Percentiles rank a stretch among this genome's conserved stretches.
Evolutionary conservation across 805 yeast genomes (phyloP).

Genomic region (Ogataea methylovora): DNA sequence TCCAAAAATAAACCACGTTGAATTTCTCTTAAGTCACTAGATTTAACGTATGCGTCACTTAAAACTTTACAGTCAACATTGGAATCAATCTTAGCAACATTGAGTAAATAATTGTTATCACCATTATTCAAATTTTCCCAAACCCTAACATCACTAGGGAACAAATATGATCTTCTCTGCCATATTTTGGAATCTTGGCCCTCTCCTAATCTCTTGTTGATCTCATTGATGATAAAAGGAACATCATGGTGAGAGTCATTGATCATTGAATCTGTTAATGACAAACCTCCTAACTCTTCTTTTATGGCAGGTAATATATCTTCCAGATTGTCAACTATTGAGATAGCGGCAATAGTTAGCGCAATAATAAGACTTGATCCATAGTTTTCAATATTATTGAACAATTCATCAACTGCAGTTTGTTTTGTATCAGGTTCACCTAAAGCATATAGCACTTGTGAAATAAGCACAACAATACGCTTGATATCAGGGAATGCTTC

Average conservation of each 20-base stretch:
- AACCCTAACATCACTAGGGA: conserved; percentile 60
- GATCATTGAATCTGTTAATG: conserved; percentile 34
- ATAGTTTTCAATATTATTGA: conserved; percentile 49
- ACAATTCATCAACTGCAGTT: conserved; percentile 80
- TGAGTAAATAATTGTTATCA: no score
- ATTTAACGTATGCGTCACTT: conserved; percentile 41
- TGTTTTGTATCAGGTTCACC: conserved; percentile 71
- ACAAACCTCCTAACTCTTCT: conserved; percentile 53
- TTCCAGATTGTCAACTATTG: conserved; percentile 52
- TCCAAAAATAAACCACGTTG: conserved; percentile 64
- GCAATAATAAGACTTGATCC: conserved; percentile 67
- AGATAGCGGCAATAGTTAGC: conserved; percentile 72
- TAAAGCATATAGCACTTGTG: conserved; percentile 73
- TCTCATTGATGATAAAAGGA: conserved; percentile 50
- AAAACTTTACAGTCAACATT: conserved; percentile 44
- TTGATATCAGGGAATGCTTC: conserved; percentile 46
- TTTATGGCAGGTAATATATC: conserved; percentile 54
- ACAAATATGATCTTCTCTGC: conserved; percentile 65
- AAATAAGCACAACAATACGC: conserved; percentile 61
- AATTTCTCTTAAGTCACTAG: conserved; percentile 41
- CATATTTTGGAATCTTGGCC: conserved; percentile 29
- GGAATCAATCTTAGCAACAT: conserved; percentile 46
- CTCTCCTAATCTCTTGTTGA: conserved; percentile 33
- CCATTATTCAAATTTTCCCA: conserved; percentile 61
- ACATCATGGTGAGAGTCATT: conserved; percentile 47